A percentile compares a stretch with the other conserved stretches of the same genome.
These are phyloP conservation scores for Sporisorium reilianum DNA, from an alignment of 1,284 basidiomycete species.

Conservation along the genomic window DNA sequence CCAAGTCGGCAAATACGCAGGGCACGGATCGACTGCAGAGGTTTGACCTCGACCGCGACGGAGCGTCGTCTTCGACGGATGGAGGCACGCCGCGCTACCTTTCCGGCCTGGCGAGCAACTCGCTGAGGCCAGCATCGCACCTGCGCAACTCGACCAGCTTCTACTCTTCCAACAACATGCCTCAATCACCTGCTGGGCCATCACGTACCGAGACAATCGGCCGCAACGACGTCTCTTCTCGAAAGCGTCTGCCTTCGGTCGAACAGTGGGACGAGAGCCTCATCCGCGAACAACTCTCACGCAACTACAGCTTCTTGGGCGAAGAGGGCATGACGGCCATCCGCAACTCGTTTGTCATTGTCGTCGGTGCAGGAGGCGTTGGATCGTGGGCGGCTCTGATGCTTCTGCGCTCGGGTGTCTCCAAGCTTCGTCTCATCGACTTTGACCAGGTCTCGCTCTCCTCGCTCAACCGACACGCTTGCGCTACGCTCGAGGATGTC, in stretches of 20 bases:
- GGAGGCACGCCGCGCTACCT: slow-evolving; percentile 59
- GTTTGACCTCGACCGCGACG: slow-evolving; percentile 39
- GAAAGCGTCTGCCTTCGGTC: slow-evolving; percentile 34
- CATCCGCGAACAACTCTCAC: slow-evolving; percentile 78
- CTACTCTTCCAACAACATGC: slow-evolving; percentile 21
- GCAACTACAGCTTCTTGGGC: slow-evolving; percentile 95
- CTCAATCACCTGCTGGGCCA: slow-evolving; percentile 28
- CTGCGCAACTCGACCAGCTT: slow-evolving; percentile 45
- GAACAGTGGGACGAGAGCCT: slow-evolving; percentile 68
- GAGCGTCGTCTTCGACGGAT: slow-evolving; percentile 40
- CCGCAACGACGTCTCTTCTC: slow-evolving; percentile 15
- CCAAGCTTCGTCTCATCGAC: slow-evolving; percentile 65
- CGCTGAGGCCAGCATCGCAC: slow-evolving; percentile 30
- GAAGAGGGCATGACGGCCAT: slow-evolving; percentile 87
- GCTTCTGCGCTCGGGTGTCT: slow-evolving; percentile 71
- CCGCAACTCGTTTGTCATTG: slow-evolving; percentile 81
- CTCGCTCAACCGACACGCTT: slow-evolving; percentile 80
- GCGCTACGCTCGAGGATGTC: slow-evolving; percentile 89
- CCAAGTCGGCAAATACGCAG: slow-evolving; percentile 37
- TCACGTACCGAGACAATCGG: slow-evolving; percentile 28
- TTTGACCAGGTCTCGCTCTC: slow-evolving; percentile 71
- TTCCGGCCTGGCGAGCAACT: slow-evolving; percentile 36
- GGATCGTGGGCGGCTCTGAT: slow-evolving; percentile 95
- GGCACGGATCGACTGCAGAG: slow-evolving; percentile 38
- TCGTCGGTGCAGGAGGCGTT: slow-evolving; percentile 95